Percentiles rank a stretch among this genome's conserved stretches.
Conservation (phyloP, 768 basidiomycete genomes). For the Pleurotus citrinopileatus region DNA sequence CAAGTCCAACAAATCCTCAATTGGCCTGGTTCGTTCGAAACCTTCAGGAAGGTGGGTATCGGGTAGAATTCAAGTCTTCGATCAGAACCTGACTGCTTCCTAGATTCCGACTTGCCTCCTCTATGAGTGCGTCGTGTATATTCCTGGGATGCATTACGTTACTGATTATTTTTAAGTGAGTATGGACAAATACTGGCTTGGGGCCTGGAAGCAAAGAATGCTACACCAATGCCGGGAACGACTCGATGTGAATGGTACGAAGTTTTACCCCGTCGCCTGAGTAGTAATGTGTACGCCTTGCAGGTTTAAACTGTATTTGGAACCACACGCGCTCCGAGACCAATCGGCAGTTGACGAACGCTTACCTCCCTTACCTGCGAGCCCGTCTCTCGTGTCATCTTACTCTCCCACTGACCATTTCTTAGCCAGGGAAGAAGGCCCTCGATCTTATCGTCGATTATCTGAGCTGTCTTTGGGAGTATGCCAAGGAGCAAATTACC, state of each 20-base stretch:
- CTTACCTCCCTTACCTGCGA: slow-evolving; percentile 73
- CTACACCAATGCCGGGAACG: slow-evolving; percentile 63
- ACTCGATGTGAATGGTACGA: slow-evolving; percentile 45
- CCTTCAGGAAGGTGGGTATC: slow-evolving; percentile 67
- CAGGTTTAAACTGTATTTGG: slow-evolving; percentile 84
- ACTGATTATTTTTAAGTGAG: slow-evolving; percentile 25
- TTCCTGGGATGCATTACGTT: neutral
- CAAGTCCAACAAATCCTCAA: slow-evolving; percentile 79
- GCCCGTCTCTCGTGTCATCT: slow-evolving; percentile 24
- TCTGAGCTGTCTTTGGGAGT: slow-evolving; percentile 80
- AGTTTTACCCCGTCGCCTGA: neutral
- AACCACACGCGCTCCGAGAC: slow-evolving; percentile 77
- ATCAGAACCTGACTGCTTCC: slow-evolving; percentile 9
- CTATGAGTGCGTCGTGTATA: slow-evolving; percentile 43
- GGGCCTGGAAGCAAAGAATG: slow-evolving; percentile 87
- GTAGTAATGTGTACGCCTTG: neutral
- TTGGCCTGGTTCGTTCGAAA: slow-evolving; percentile 86
- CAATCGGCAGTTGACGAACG: slow-evolving; percentile 70
- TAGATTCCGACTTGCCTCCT: slow-evolving; percentile 80
- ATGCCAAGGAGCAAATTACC: slow-evolving; percentile 84
- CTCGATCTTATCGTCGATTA: slow-evolving; percentile 84
- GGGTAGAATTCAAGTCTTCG: slow-evolving; percentile 2
- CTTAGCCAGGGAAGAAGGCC: slow-evolving; percentile 69
- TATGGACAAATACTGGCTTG: slow-evolving; percentile 73
- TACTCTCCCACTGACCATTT: slow-evolving; percentile 12